Conservation (phyloP, 2,329 filamentous ascomycete species). For the Penicillium hordei region DNA sequence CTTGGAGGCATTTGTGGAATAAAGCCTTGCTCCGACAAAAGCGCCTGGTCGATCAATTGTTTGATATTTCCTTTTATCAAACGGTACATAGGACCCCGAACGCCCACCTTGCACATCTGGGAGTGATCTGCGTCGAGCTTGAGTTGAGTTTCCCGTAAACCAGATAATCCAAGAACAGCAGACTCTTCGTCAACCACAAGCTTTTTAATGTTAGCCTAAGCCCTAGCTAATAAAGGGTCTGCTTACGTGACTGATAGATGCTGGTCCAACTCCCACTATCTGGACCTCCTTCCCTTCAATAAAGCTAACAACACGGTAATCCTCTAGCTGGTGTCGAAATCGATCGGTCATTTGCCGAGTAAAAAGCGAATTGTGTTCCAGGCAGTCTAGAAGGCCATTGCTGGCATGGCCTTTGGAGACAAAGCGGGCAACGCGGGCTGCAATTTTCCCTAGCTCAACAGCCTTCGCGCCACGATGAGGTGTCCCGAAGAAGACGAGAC, state of each 20-base stretch:
- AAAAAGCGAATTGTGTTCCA: constrained; percentile 34
- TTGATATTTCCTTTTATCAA: constrained; percentile 37
- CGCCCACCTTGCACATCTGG: constrained; percentile 36
- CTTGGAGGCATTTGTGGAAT: constrained; percentile 23
- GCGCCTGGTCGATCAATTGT: constrained; percentile 32
- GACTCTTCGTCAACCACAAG: constrained; percentile 39
- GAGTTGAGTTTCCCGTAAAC: constrained; percentile 36
- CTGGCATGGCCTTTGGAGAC: constrained; percentile 34
- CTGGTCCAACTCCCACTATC: constrained; percentile 29
- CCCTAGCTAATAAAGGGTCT: too few relatives aligned
- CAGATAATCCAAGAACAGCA: constrained; percentile 35
- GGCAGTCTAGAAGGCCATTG: constrained; percentile 31
- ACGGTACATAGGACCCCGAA: constrained; percentile 32
- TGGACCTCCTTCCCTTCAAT: constrained; percentile 36
- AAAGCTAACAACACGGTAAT: constrained; percentile 38
- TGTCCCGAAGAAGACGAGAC: constrained; percentile 38
- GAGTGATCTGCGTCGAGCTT: constrained; percentile 39
- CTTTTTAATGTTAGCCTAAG: constrained; percentile 20
- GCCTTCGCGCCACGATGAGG: constrained; percentile 37
- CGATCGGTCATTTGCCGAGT: constrained; percentile 34
- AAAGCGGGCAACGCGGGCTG: constrained; percentile 34
- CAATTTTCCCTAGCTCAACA: constrained; percentile 36
- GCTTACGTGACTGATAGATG: constrained; percentile 34
- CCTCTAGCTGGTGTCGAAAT: constrained; percentile 36
- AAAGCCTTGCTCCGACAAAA: constrained; percentile 32